These are phyloP conservation scores for Neonectria punicea DNA, from an alignment of 2,329 filamentous ascomycete species.

Conservation along the genomic window DNA sequence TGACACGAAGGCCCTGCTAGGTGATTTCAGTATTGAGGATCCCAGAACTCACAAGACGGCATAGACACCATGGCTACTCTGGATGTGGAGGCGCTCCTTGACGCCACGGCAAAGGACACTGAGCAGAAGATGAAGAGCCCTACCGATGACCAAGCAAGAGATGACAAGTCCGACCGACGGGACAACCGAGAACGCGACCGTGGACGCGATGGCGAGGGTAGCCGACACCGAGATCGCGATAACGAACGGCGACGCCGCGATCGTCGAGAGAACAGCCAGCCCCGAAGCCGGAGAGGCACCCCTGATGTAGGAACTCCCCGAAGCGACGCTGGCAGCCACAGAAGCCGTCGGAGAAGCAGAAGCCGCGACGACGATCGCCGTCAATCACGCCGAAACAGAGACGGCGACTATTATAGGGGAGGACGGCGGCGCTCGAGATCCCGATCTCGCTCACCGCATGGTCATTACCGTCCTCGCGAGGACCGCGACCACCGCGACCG, in stretches of 20 bases:
- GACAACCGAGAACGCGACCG: slow-evolving; percentile 63
- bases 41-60: slow-evolving; percentile 26
- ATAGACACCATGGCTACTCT: slow-evolving; percentile 58
- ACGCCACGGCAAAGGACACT: slow-evolving; percentile 78
- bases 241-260: slow-evolving; percentile 61
- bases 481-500: slow-evolving; percentile 63
- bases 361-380: slow-evolving; percentile 81
- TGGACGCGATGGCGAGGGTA: slow-evolving; percentile 66
- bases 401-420: slow-evolving; percentile 75
- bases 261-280: slow-evolving; percentile 67
- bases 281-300: slow-evolving; percentile 58
- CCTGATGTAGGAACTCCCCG: slow-evolving; percentile 72
- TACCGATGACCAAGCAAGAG: slow-evolving; percentile 63
- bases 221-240: slow-evolving; percentile 65
- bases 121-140: slow-evolving; percentile 58
- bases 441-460: slow-evolving; percentile 77
- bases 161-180: slow-evolving; percentile 57
- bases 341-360: slow-evolving; percentile 82
- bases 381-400: slow-evolving; percentile 77
- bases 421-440: slow-evolving; percentile 69
- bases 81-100: slow-evolving; percentile 91
- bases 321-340: slow-evolving; percentile 83
- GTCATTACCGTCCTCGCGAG: slow-evolving; percentile 66
- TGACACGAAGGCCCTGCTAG: slow-evolving; percentile 19
- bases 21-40: slow-evolving; percentile 16